Evolutionary conservation across 768 basidiomycete species (phyloP).

Genomic region (Hebeloma cylindrosporum): DNA sequence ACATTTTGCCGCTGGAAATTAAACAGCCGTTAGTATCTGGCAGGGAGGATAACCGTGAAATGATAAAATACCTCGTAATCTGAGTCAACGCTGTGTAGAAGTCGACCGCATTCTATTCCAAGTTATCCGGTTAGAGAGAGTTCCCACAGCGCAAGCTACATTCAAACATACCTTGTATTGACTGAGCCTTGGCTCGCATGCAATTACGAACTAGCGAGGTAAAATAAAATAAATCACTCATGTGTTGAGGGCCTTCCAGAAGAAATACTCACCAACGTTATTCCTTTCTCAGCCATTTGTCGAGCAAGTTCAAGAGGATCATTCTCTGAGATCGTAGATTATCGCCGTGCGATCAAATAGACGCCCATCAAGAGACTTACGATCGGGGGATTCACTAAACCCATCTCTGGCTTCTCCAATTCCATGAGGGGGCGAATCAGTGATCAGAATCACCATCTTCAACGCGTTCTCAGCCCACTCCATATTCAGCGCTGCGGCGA

Average conservation of each 20-base stretch:
- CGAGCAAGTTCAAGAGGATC: slow-evolving; percentile 25
- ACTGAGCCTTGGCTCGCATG: slow-evolving; percentile 44
- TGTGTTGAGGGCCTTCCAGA: neutral
- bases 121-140: neutral
- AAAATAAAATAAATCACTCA: slow-evolving; percentile 1
- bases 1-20: slow-evolving; percentile 20
- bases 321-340: slow-evolving; percentile 23
- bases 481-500: slow-evolving; percentile 43
- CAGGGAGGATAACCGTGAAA: neutral
- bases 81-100: slow-evolving; percentile 23
- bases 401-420: slow-evolving; percentile 53
- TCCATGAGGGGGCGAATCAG: slow-evolving; percentile 61
- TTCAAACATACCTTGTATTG: slow-evolving; percentile 6
- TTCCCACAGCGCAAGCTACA: too few species aligned
- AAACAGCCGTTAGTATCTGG: neutral
- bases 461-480: slow-evolving; percentile 46
- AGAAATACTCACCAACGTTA: slow-evolving; percentile 41
- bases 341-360: too few species aligned
- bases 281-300: slow-evolving; percentile 48
- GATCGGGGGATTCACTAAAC: slow-evolving; percentile 21
- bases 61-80: slow-evolving; percentile 17
- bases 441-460: slow-evolving; percentile 53
- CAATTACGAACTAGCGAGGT: slow-evolving; percentile 46
- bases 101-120: slow-evolving; percentile 21
- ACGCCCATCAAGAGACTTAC: slow-evolving; percentile 19